phyloP scores from a whole-genome alignment of 805 yeast genomes.

The Ogataea degrootiae region DNA sequence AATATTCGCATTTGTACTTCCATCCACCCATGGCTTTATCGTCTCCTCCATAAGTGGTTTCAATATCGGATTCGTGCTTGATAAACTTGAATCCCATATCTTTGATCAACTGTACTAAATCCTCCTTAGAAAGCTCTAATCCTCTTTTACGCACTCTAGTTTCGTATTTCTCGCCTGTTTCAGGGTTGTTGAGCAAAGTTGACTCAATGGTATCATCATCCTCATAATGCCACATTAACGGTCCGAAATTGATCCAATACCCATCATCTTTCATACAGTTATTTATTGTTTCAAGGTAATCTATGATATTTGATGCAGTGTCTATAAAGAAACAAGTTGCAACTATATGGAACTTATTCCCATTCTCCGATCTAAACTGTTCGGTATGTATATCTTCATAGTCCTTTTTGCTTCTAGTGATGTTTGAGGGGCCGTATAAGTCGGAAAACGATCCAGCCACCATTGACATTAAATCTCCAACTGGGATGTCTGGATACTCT shows the following conservation, averaged over 20 bases:
- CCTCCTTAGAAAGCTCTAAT: conserved; percentile 55
- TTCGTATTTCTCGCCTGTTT: conserved; percentile 16
- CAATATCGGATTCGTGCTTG: conserved; percentile 38
- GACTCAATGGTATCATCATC: conserved; percentile 35
- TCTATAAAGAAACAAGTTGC: conserved; percentile 61
- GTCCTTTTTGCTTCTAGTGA: conserved; percentile 30
- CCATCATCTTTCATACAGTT: conserved; percentile 44
- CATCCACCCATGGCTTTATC: conserved; percentile 46
- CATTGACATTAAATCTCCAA: conserved; percentile 58
- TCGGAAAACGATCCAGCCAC: conserved; percentile 71
- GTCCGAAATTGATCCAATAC: conserved; percentile 64
- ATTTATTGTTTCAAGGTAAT: conserved; percentile 46
- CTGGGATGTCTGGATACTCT: conserved; percentile 36
- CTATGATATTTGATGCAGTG: conserved; percentile 55
- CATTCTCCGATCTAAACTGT: conserved; percentile 38
- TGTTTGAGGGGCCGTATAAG: conserved; percentile 50
- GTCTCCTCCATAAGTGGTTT: conserved; percentile 53
- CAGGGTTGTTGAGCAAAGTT: conserved; percentile 19
- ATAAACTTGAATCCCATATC: conserved; percentile 48
- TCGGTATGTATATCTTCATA: conserved; percentile 34
- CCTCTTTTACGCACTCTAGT: conserved; percentile 43
- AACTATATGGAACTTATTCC: conserved; percentile 38
- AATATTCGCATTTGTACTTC: conserved; percentile 59
- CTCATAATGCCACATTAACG: conserved; percentile 69
- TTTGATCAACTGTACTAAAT: conserved; percentile 42